Base-by-base conservation (phyloP, 2,329 filamentous ascomycete genomes). In the Hymenoscyphus fraxineus region DNA sequence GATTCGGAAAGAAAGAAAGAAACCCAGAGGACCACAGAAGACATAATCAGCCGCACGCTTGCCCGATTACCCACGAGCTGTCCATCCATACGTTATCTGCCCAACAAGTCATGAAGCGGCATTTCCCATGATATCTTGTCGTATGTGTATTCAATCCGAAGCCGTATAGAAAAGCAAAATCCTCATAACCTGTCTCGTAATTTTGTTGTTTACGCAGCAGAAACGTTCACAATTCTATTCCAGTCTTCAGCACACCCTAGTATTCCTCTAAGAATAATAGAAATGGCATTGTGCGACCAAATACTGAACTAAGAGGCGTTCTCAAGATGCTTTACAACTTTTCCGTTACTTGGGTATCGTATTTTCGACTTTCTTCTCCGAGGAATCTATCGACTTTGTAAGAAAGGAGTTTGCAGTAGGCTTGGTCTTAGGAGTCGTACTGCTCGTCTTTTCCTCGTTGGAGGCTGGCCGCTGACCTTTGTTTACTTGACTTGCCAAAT, bases 401-500 rank as follows among this genome's bases (percentile, higher is more conserved):
- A 63, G 65, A 31, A 64, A 62, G 31, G 62, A 44, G n/a, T 72
- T 64, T 16, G 66, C 69, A 15, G 68, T 66, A 56, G 41, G 63
- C 58, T 72, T 67, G 59, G 65, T 63, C 27, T 71, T 67, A n/a
- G 69, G 64, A n/a, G 70, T 66, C 22, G 64, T 66, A 64, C 66
- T 65, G 35, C 67, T 66, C 35, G 63, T 41, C 55, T 71, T 69
- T 38, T 65, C 68, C 41, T 58, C 47, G 62, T 65, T 56, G 12
- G 64, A 38, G 15, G 58, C 62, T 59, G 60, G 54, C 40, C 64
- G 62, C 44, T 82, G 77, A 65, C 80, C 81, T 80, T 91, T 93
- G 75, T 86, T 85, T 66, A 95, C 90, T 80, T 96, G 92, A 77
- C 89, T 93, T 69, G 86, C 88, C 68, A 93, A 83, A 75, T 97